Percentiles rank a stretch among this genome's conserved stretches.
Evolutionary conservation across 257 asterid genomes (phyloP).

Genomic region (Lantana camara): DNA sequence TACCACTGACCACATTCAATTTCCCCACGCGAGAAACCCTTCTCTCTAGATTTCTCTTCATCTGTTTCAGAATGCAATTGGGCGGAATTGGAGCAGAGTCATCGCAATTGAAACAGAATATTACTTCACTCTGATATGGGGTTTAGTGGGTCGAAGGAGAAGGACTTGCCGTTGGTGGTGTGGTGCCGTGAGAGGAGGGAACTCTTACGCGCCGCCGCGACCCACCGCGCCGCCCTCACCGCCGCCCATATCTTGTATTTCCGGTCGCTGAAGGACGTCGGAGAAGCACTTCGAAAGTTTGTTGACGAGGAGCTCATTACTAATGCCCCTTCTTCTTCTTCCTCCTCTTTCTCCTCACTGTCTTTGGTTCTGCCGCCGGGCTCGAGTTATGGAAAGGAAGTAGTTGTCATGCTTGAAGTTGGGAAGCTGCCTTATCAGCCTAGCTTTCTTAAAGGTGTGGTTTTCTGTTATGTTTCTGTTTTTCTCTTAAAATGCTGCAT

Average conservation of each 20-base stretch:
- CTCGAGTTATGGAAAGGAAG: constrained; percentile 63
- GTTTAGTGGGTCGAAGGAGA: no score
- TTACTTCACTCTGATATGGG: no score
- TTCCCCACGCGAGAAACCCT: constrained; percentile 6
- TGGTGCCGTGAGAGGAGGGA: constrained; percentile 87
- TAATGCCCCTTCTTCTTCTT: no score
- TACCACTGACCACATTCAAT: not conserved
- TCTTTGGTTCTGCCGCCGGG: no score
- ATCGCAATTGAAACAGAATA: no score
- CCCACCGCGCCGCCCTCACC: constrained; percentile 88
- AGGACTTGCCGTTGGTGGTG: no score
- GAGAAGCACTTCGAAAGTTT: constrained; percentile 75
- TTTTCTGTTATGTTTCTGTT: constrained; percentile 12
- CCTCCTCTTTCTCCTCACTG: no score
- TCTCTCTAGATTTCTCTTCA: constrained; percentile 9
- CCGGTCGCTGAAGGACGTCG: constrained; percentile 76
- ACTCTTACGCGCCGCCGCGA: constrained; percentile 76
- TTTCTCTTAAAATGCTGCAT: not conserved
- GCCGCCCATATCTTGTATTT: constrained; percentile 88
- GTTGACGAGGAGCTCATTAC: no score
- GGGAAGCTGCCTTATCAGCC: constrained; percentile 68
- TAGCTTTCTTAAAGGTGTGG: constrained; percentile 49
- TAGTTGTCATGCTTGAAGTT: constrained; percentile 63
- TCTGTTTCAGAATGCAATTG: no score
- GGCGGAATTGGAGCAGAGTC: no score